Conservation (phyloP, 805 yeast species). For the Ogataea thermomethanolica region DNA sequence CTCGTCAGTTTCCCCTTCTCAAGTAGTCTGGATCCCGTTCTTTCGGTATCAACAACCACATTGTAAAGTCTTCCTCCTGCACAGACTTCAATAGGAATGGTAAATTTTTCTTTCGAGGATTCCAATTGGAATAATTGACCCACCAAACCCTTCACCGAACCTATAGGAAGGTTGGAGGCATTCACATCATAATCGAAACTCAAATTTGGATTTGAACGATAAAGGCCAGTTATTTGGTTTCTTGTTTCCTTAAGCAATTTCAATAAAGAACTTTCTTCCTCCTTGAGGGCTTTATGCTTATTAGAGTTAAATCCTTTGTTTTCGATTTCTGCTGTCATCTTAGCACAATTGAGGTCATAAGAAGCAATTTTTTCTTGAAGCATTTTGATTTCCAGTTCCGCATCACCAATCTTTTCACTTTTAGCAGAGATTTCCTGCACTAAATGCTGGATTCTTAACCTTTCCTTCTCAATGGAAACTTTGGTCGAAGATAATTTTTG, state of each 20-base stretch:
- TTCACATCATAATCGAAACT: slow-evolving; percentile 76
- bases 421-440: slow-evolving; percentile 52
- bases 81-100: slow-evolving; percentile 85
- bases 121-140: slow-evolving; percentile 75
- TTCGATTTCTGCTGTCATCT: slow-evolving; percentile 41
- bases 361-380: neutral
- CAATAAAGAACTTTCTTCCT: slow-evolving; percentile 41
- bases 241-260: slow-evolving; percentile 42
- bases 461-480: slow-evolving; percentile 55
- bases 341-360: slow-evolving; percentile 28
- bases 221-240: slow-evolving; percentile 50
- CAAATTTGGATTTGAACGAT: slow-evolving; percentile 63
- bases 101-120: slow-evolving; percentile 52
- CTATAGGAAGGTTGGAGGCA: slow-evolving; percentile 51
- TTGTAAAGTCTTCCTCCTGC: slow-evolving; percentile 92
- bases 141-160: slow-evolving; percentile 80
- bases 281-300: slow-evolving; percentile 41
- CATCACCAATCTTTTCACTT: slow-evolving; percentile 43
- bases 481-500: slow-evolving; percentile 49
- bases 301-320: slow-evolving; percentile 55
- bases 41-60: slow-evolving; percentile 86
- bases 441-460: slow-evolving; percentile 56
- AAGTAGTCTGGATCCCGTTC: slow-evolving; percentile 75
- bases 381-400: slow-evolving; percentile 22
- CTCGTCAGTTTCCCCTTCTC: slow-evolving; percentile 74